Conservation (phyloP, 2,329 filamentous ascomycete genomes). For the Aspergillus niger region DNA sequence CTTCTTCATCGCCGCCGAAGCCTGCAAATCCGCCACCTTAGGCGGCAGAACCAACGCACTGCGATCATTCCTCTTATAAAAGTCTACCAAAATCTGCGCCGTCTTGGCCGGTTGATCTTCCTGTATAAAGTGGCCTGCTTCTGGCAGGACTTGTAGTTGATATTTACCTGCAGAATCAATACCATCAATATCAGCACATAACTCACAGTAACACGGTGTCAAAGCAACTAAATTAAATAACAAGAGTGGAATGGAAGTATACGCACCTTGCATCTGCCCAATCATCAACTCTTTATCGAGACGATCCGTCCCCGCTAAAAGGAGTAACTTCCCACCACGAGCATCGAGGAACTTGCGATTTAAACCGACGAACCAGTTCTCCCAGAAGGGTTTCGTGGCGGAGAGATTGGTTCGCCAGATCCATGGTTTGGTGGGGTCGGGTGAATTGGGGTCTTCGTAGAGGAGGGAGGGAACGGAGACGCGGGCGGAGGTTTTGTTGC, state of each 20-base stretch:
- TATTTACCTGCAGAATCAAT: slow-evolving; percentile 68
- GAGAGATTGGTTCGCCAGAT: slow-evolving; percentile 83
- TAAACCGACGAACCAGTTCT: slow-evolving; percentile 86
- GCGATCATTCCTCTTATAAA: slow-evolving; percentile 88
- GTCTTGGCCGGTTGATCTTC: slow-evolving; percentile 93
- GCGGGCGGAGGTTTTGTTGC: slow-evolving; percentile 79
- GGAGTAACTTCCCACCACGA: slow-evolving; percentile 77
- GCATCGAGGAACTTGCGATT: slow-evolving; percentile 84
- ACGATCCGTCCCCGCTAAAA: slow-evolving; percentile 86
- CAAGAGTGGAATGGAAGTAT: background rate
- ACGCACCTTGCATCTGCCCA: slow-evolving; percentile 89
- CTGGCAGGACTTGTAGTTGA: slow-evolving; percentile 88
- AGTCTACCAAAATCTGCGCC: slow-evolving; percentile 81
- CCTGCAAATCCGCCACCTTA: slow-evolving; percentile 76
- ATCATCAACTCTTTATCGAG: slow-evolving; percentile 91
- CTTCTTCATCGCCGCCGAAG: slow-evolving; percentile 45
- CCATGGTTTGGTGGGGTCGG: slow-evolving; percentile 59
- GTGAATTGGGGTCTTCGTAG: slow-evolving; percentile 44
- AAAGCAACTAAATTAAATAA: background rate
- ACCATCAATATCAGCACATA: background rate
- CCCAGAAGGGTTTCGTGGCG: slow-evolving; percentile 87
- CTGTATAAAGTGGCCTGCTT: slow-evolving; percentile 95
- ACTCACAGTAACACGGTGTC: background rate
- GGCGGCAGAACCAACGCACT: slow-evolving; percentile 82
- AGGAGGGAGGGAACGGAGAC: slow-evolving; percentile 84